Evolutionary conservation across 495 filamentous ascomycete genomes (phyloP).

Genomic region (Penicillium maclennaniae): DNA sequence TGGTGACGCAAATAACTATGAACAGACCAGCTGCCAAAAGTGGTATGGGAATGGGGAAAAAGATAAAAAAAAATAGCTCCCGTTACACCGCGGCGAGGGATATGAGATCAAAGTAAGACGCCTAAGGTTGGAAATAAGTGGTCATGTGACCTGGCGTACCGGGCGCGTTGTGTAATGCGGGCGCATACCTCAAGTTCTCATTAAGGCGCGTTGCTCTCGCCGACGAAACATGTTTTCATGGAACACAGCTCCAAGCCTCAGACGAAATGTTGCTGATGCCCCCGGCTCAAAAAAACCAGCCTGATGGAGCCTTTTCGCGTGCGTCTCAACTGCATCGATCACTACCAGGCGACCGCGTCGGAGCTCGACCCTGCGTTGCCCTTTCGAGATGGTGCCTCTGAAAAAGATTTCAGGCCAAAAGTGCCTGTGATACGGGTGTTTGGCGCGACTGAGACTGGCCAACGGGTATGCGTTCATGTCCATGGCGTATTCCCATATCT

Average conservation of each 20-base stretch:
- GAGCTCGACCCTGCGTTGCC: slow-evolving; percentile 78
- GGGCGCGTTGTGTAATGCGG: slow-evolving; percentile 12
- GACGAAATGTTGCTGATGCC: slow-evolving; percentile 31
- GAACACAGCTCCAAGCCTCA: slow-evolving; percentile 1
- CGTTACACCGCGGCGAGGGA: not conserved
- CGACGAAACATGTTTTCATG: not conserved
- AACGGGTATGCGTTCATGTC: slow-evolving; percentile 94
- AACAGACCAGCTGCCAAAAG: not conserved
- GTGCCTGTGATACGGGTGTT: slow-evolving; percentile 90
- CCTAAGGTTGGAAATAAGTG: slow-evolving; percentile 1
- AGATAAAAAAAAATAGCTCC: slow-evolving; percentile 1
- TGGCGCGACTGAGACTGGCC: slow-evolving; percentile 89
- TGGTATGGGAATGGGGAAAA: not conserved
- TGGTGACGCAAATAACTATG: not conserved
- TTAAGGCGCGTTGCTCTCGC: slow-evolving; percentile 1
- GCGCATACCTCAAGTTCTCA: slow-evolving; percentile 8
- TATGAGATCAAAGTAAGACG: slow-evolving; percentile 1
- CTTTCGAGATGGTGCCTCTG: slow-evolving; percentile 46
- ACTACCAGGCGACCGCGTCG: slow-evolving; percentile 77
- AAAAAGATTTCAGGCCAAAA: slow-evolving; percentile 55
- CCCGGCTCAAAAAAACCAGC: slow-evolving; percentile 15
- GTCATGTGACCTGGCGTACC: slow-evolving; percentile 36
- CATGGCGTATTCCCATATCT: slow-evolving; percentile 95
- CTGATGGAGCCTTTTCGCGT: slow-evolving; percentile 72
- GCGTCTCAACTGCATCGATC: slow-evolving; percentile 90